Conservation (phyloP, 2,329 filamentous ascomycete species). For the Curvularia eragrostidis region DNA sequence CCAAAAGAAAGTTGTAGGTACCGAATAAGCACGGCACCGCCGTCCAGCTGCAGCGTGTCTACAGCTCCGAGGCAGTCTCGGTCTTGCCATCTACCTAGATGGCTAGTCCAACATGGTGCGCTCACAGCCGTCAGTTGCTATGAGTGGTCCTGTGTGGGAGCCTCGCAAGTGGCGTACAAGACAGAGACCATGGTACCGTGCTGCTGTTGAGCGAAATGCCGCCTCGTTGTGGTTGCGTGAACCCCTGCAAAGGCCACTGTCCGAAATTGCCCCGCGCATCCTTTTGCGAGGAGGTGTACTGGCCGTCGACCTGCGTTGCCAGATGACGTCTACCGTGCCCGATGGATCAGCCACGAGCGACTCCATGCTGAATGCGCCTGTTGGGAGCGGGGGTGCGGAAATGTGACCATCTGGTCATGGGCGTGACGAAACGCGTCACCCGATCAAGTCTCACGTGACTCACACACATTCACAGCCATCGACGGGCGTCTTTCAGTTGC, state of each 20-base stretch:
- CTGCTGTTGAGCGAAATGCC: not conserved
- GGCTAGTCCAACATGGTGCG: constrained; percentile 9
- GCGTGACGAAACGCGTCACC: constrained; percentile 8
- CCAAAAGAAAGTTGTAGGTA: not conserved
- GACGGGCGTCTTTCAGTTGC: not conserved
- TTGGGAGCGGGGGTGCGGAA: not conserved
- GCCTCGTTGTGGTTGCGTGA: not conserved
- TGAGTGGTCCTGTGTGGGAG: not conserved
- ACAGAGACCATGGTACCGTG: not conserved
- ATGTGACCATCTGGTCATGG: not conserved
- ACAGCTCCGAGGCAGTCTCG: not conserved
- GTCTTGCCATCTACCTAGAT: constrained; percentile 4
- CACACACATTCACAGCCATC: not conserved
- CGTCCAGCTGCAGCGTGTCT: not conserved
- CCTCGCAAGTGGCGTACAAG: not conserved
- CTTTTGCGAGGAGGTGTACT: not conserved
- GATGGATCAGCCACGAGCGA: not conserved
- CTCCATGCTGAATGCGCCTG: not conserved
- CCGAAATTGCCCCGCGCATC: not conserved
- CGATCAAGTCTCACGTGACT: not conserved
- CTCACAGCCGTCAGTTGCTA: not conserved
- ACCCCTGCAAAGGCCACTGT: not conserved
- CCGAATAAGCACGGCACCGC: not conserved
- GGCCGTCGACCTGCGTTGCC: not conserved
- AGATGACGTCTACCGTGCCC: not conserved